Base-by-base conservation (phyloP, 257 asterid species). In the Fraxinus cuspidata region DNA sequence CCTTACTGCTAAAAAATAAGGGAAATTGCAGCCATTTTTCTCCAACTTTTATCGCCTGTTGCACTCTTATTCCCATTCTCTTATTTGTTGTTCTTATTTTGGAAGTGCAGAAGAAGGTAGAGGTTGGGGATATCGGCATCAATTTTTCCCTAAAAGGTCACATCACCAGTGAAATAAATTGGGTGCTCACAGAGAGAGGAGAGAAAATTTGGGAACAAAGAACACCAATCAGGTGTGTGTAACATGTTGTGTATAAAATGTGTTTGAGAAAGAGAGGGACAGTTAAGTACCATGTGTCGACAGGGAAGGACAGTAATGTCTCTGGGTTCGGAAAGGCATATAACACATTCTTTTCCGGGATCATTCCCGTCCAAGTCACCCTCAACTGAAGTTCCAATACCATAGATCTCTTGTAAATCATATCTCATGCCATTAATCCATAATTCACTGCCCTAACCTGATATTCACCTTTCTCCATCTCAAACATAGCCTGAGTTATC, bases 291-390 rank as follows among this genome's bases (percentile, higher is more conserved):
- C 97, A 91, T 91, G 83, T 94, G 97, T 68, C 97, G 89, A 76
- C 97, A 94, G 11, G 97, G 97, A 79, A 94, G 97, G 71, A 91
- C 95, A n/a, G 97, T 89, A 31, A 97, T 90, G 84, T 94, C 97
- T 49, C 90, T 87, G 29, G 96, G 93, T 83, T 92, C 98, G 13
- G 95, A 87, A 71, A 92, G 98, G 84, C 98, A 92, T 10, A 94
- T 86, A 42, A 91, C 98, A 40, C 98, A 94, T 85, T 92, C 97
- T 81, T 94, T 92, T 77, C 97, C 97, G 0, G 91, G 85, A 74
- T 94, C 96, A 69, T 85, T 90, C 25, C 81, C 93, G 63, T 94
- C 97, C 4, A 84, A 78, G 74, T 94, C 96, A 34, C 86, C 88
- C 60, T 90, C 95, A 51, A 82, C 86, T 6, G 97, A 86, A 75